Evolutionary conservation across 176 grass and related monocot genomes (phyloP).

Genomic region (Rhynchospora pubera): DNA sequence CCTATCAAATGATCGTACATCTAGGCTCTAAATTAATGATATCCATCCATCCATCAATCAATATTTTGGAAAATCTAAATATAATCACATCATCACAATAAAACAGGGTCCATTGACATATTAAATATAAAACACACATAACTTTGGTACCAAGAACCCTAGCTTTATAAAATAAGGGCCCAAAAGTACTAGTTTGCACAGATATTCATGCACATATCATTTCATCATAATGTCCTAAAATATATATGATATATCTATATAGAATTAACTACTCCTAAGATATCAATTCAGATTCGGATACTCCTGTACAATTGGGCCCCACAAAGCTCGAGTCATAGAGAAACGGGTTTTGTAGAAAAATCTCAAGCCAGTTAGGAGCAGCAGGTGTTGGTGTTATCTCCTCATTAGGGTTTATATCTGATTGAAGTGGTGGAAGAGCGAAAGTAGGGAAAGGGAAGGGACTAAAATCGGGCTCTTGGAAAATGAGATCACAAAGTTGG

Average conservation of each 20-base stretch:
- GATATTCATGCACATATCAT: conserved; percentile 21
- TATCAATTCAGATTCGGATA: conserved; percentile 37
- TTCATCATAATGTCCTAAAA: conserved; percentile 2
- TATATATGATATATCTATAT: background rate
- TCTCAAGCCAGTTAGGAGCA: conserved; percentile 49
- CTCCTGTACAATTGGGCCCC: conserved; percentile 29
- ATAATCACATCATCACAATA: conserved; percentile 19
- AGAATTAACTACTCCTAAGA: conserved; percentile 15
- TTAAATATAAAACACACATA: conserved; percentile 16
- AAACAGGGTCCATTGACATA: conserved; percentile 3
- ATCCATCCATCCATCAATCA: conserved; percentile 30
- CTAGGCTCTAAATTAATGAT: conserved; percentile 38
- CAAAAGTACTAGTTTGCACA: conserved; percentile 20
- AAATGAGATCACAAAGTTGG: conserved; percentile 17
- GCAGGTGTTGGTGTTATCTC: conserved; percentile 27
- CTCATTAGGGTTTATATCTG: conserved; percentile 40
- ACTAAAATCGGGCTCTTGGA: conserved; percentile 20
- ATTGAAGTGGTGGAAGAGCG: background rate
- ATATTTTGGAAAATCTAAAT: conserved; percentile 19
- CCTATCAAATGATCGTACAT: conserved; percentile 34
- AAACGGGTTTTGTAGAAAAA: conserved; percentile 42
- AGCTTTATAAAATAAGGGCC: conserved; percentile 3
- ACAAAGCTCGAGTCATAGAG: conserved; percentile 46
- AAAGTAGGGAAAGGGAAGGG: conserved; percentile 29
- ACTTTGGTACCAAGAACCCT: conserved; percentile 25